A percentile compares a stretch with the other conserved stretches of the same genome.
Evolutionary conservation across 2,329 filamentous ascomycete species (phyloP).

Genomic region (Microcyclospora pomicola): DNA sequence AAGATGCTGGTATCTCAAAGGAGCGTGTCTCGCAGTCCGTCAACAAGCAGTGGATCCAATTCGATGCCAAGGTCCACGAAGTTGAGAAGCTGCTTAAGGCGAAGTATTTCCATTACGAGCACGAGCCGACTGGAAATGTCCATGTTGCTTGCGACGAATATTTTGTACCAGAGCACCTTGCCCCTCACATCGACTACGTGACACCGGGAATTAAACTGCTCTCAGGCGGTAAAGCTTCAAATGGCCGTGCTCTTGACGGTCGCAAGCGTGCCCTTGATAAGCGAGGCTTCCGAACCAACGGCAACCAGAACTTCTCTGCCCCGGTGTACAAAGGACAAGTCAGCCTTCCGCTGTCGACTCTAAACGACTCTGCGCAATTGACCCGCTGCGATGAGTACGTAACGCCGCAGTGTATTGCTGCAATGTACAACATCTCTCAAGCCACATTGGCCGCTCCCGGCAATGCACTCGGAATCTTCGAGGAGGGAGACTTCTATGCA

Average conservation of each 20-base stretch:
- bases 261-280: conserved; percentile 1
- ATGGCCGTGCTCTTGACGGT: conserved; percentile 4
- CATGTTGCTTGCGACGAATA: conserved; percentile 29
- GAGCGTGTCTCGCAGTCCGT: conserved; percentile 22
- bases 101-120: conserved; percentile 48
- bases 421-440: conserved; percentile 31
- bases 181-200: conserved; percentile 41
- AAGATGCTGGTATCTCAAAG: conserved; percentile 18
- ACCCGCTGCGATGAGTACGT: conserved; percentile 15
- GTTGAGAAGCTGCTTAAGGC: conserved; percentile 26
- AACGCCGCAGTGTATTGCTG: conserved; percentile 28
- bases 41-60: conserved; percentile 28
- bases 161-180: conserved; percentile 36
- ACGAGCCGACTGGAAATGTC: conserved; percentile 35
- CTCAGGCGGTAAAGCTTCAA: conserved; percentile 1
- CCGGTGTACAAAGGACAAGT: conserved; percentile 4
- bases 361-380: conserved; percentile 6
- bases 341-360: conserved; percentile 1
- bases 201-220: conserved; percentile 39
- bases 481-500: conserved; percentile 31
- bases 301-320: conserved; percentile 2
- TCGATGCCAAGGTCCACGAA: conserved; percentile 27
- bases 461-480: conserved; percentile 35
- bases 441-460: conserved; percentile 25
- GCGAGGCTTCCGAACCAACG: conserved; percentile 1